phyloP scores from a whole-genome alignment of 2,329 filamentous ascomycete species.

The Arthroderma sp. region DNA sequence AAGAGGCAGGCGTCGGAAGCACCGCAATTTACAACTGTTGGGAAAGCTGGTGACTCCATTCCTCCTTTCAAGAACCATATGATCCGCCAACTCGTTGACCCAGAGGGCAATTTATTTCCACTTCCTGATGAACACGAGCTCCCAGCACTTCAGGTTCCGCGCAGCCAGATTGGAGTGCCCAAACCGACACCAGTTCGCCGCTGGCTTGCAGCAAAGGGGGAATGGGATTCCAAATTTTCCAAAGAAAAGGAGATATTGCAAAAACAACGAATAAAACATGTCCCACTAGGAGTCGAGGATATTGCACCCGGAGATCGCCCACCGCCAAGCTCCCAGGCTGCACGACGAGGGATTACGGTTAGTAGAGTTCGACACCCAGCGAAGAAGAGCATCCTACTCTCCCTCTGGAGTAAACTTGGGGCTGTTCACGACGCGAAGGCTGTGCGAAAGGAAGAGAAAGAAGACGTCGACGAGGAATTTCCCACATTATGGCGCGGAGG shows the following conservation, averaged over 20 bases:
- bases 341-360: conserved; percentile 33
- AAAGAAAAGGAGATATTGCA: conserved; percentile 59
- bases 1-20: conserved; percentile 14
- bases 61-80: conserved; percentile 73
- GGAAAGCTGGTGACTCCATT: conserved; percentile 74
- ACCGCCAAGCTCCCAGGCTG: conserved; percentile 71
- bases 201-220: conserved; percentile 63
- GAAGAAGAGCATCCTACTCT: conserved; percentile 59
- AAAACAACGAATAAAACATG: conserved; percentile 59
- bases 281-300: conserved; percentile 57
- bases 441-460: conserved; percentile 29
- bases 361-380: conserved; percentile 42
- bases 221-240: conserved; percentile 63
- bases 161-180: conserved; percentile 60
- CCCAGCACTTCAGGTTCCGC: conserved; percentile 51
- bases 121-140: conserved; percentile 55
- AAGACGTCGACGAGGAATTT: background rate
- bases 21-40: conserved; percentile 41
- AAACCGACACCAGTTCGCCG: conserved; percentile 69
- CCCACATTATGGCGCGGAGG: conserved; percentile 3
- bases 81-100: conserved; percentile 78
- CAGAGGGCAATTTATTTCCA: conserved; percentile 60
- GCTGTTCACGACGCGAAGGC: conserved; percentile 76
- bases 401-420: conserved; percentile 77
- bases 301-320: conserved; percentile 63